Evolutionary conservation across 1,284 basidiomycete species (phyloP), one percentile per base, ranked within the genome.

Genomic region (Pyrrhoderma noxium): DNA sequence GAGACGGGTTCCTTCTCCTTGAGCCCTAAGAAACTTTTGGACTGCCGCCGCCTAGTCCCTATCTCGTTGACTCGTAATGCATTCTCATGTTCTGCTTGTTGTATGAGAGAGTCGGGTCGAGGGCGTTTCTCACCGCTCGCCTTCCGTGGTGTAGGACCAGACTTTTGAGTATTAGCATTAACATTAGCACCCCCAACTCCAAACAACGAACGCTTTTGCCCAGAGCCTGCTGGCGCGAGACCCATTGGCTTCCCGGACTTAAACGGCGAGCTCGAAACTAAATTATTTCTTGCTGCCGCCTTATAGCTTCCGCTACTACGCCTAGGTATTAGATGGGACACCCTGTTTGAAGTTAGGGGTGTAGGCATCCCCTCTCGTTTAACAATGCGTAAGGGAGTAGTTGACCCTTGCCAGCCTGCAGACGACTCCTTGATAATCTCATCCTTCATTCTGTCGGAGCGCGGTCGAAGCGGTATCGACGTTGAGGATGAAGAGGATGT

Each of bases 261-360:
- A 74, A 97, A 97, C 7, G 89, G 89, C 8, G 89, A 93, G 60
- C 92, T 92, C 43, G 85, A 83, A 19, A 94, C 92, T 49, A 93
- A 82, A 60, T 86, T 83, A 66, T 87, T 90, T 56, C 73, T 84
- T 57, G 79, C 77, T 58, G 93, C 77, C 66, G 89, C 87, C 61
- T 82, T 87, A 71, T 88, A 93, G 61, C 85, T 89, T 47, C 80
- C 84, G 16, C 86, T 90, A 2, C 84, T 80, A 45, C 91, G 77
- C 47, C 91, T 77, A 47, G 84, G 80, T 27, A 55, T 37, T 19
- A 14, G 58, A 57, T 8, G 52, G 49, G 47, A 21, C 27, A 47
- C n/a, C 40, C 37, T 45, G 14, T 45, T 85, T 11, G 31, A 3
- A 11, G 27, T 31, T 31, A 31, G 27, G 21, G 16, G 16, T 18